Evolutionary conservation across 2,329 filamentous ascomycete species (phyloP).

Genomic region (Ophidiomyces ophidiicola): DNA sequence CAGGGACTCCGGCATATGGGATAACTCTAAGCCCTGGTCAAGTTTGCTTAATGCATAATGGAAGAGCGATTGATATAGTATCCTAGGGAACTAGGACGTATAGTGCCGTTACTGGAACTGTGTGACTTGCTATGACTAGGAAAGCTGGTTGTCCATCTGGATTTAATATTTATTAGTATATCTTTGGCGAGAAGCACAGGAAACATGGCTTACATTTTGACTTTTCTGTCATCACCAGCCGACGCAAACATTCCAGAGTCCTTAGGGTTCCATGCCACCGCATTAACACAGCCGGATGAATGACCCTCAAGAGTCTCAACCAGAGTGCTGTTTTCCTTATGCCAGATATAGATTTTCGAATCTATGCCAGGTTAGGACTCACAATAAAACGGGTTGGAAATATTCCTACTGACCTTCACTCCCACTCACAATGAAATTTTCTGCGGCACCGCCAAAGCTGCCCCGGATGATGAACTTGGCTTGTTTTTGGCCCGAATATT

Average conservation of each 20-base stretch:
- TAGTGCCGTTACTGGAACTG: constrained; percentile 25
- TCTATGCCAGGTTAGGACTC: constrained; percentile 35
- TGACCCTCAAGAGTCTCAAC: constrained; percentile 71
- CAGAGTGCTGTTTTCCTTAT: constrained; percentile 64
- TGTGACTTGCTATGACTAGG: constrained; percentile 22
- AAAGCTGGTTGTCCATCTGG: constrained; percentile 29
- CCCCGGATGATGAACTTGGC: constrained; percentile 69
- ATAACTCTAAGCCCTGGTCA: constrained; percentile 9
- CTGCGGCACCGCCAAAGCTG: constrained; percentile 74
- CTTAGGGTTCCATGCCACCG: constrained; percentile 76
- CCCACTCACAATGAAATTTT: constrained; percentile 83
- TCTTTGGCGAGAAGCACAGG: not conserved
- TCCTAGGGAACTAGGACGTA: constrained; percentile 32
- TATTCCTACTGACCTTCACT: constrained; percentile 57
- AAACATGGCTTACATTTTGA: constrained; percentile 60
- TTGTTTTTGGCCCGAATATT: constrained; percentile 63
- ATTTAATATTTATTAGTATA: constrained; percentile 7
- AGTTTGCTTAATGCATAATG: constrained; percentile 14
- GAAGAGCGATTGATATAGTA: constrained; percentile 25
- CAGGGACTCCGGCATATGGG: not conserved
- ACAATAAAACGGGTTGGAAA: constrained; percentile 1
- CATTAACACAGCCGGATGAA: constrained; percentile 63
- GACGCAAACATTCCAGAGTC: constrained; percentile 79
- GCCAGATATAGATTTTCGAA: constrained; percentile 72
- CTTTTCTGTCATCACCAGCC: constrained; percentile 72